Evolutionary conservation across 768 basidiomycete genomes (phyloP), one percentile per base, ranked within the genome.

Genomic region (Lactarius sp.): DNA sequence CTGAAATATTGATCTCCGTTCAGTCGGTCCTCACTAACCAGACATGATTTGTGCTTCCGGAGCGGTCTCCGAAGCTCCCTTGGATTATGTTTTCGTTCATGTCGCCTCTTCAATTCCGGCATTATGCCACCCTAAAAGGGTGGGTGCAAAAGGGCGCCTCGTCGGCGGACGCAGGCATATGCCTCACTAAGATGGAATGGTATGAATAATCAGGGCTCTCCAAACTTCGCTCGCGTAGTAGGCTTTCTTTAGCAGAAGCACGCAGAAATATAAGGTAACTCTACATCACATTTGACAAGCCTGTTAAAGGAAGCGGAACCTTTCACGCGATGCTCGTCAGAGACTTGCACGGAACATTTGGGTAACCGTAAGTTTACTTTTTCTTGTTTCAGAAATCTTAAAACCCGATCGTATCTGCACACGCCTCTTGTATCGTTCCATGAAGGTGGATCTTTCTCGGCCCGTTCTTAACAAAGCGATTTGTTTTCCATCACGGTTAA

Each of bases 1-100:
- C 52, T 59, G 20, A 58, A 55, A 52, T 37, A 65, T 59, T 66
- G 65, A 66, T 66, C 65, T 66, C 65, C 65, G 65, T 47, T 37
- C 22, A 53, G 49, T 58, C 56, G 62, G 65, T 53, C 61, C 61
- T 56, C 61, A 64, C 27, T 64, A 53, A 42, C 65, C 47, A 42
- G 62, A 65, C 57, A 36, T 59, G 62, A 50, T 20, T 55, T 54
- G 12, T 63, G 46, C 41, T 20, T 42, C 49, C 65, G 62, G 65
- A 52, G 33, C 56, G 62, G 57, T 50, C 57, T 63, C 62, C 62
- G 62, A 56, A 65, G 57, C 41, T 31, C 57, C 20, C 51, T 57
- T 31, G 49, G 62, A 60, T 62, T 56, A 56, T 62, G 54, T 62
- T 52, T 52, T 44, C 0, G 52, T 63, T 63, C 57, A 54, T 59